A percentile compares a stretch with the other conserved stretches of the same genome.
Conservation (phyloP, 352 stramenopile species). For the Phytophthora kernoviae region DNA sequence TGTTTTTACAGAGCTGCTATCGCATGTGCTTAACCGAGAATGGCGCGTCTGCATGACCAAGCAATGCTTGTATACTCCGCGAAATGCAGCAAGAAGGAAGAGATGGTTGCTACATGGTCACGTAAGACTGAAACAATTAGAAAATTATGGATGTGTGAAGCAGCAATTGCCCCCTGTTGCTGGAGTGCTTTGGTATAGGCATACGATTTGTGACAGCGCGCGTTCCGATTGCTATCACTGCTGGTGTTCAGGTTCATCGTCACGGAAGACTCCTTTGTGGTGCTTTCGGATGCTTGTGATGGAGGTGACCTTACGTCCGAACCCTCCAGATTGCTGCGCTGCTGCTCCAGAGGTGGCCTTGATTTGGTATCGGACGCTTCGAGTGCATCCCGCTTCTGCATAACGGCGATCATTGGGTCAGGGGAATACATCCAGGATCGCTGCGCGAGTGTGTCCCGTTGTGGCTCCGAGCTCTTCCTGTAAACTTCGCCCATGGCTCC, state of each 20-base stretch:
- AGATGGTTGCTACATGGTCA: conserved; percentile 3
- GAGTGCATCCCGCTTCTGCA: conserved; percentile 37
- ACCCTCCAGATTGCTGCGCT: conserved; percentile 29
- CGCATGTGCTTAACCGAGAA: conserved; percentile 52
- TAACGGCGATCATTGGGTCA: conserved; percentile 65
- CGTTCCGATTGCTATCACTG: conserved; percentile 4
- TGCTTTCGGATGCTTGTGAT: conserved; percentile 61
- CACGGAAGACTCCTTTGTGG: conserved; percentile 68
- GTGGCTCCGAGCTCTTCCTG: conserved; percentile 55
- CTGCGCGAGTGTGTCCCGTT: conserved; percentile 73
- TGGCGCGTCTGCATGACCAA: conserved; percentile 20
- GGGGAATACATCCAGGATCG: conserved; percentile 80
- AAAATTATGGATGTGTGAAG: conserved; percentile 26
- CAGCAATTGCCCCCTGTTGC: conserved; percentile 7
- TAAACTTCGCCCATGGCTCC: conserved; percentile 71
- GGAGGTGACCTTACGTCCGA: conserved; percentile 49
- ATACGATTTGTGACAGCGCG: not conserved
- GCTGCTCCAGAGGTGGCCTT: conserved; percentile 8
- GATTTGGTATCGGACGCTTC: not conserved
- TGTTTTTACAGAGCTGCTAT: conserved; percentile 64
- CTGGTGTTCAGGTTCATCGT: conserved; percentile 42
- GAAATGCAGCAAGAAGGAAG: conserved; percentile 2
- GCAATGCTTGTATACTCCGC: conserved; percentile 28
- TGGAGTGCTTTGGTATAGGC: not conserved
- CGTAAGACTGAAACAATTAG: conserved; percentile 15